A percentile compares a stretch with the other conserved stretches of the same genome.
Conservation (phyloP, 257 asterid species). For the Osmanthus fragrans region DNA sequence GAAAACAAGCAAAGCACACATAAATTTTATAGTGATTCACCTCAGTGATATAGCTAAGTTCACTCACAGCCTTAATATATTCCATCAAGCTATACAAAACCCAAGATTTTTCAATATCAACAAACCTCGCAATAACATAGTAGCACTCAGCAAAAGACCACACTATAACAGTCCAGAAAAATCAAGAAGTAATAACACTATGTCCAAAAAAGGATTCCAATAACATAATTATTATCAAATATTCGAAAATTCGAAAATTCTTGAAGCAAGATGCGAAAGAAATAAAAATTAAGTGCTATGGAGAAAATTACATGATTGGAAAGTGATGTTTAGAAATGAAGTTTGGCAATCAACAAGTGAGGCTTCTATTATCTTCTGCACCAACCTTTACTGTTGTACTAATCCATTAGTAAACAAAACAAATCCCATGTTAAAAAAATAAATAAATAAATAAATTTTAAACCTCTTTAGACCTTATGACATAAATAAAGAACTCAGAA, state of each 20-base stretch:
- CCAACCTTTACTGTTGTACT: constrained; percentile 46
- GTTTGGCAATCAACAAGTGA: constrained; percentile 73
- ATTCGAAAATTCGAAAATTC: neutral
- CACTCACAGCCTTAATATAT: neutral
- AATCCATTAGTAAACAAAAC: constrained; percentile 29
- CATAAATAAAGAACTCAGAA: neutral
- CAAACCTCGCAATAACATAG: neutral
- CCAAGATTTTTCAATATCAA: neutral
- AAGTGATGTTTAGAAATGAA: constrained; percentile 61
- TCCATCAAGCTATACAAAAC: neutral
- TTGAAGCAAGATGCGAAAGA: neutral
- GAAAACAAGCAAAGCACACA: neutral
- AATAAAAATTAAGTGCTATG: neutral
- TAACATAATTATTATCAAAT: neutral
- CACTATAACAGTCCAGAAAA: neutral
- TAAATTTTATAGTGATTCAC: neutral
- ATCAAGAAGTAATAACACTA: neutral
- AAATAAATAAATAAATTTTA: neutral
- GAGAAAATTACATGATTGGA: constrained; percentile 61
- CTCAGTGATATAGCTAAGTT: neutral
- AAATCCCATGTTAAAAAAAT: too few relatives aligned
- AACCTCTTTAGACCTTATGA: constrained; percentile 13
- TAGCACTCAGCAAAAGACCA: neutral
- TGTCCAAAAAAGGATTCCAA: neutral
- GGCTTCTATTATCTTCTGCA: constrained; percentile 44